Base-by-base conservation (phyloP, 2,329 filamentous ascomycete species). In the Conoideocrella luteorostrata region DNA sequence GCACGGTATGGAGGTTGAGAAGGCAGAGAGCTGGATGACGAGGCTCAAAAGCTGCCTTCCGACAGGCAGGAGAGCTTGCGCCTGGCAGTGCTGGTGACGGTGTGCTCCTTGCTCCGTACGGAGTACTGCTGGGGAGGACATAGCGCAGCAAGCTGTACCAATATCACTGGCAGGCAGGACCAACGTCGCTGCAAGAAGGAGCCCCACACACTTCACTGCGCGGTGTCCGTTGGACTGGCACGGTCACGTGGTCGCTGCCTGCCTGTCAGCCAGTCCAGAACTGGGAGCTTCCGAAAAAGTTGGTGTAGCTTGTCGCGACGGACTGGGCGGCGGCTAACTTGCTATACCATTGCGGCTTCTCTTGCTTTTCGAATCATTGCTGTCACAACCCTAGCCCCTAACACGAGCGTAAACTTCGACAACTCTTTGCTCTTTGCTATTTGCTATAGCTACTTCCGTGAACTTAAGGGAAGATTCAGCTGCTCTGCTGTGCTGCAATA, bases 1-100 rank as follows among this genome's bases (percentile, higher is more conserved):
- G 49, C 54, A 35, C 15, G 51, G 55, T 47, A 52, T 54, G 46
- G 50, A 47, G 47, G 22, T 18, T 30, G 29, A 18, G 37, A n/a
- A 36, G 40, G 21, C n/a, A 56, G 51, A 54, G 58, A 62, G 65
- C 65, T 68, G 45, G 71, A 72, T 75, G 71, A 75, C 72, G 72
- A 75, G 70, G 71, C 71, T 71, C n/a, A 66, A 62, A 65, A 68
- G 69, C 68, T 72, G 69, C 69, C 70, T 73, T 66, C 59, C 13
- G 20, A 15, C 26, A 33, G 42, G 42, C 21, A 39, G 35, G 35
- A 52, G 42, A 48, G 44, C 18, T 13, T 22, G 39, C 39, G 10
- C 9, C 13, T 22, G 12, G 10, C 12, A n/a, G 20, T 26, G 13
- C 22, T 37, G 20, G n/a, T n/a, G n/a, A n/a, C n/a, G n/a, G n/a